Conservation (phyloP, 805 yeast species). For the Gaillardinia entomophila region DNA sequence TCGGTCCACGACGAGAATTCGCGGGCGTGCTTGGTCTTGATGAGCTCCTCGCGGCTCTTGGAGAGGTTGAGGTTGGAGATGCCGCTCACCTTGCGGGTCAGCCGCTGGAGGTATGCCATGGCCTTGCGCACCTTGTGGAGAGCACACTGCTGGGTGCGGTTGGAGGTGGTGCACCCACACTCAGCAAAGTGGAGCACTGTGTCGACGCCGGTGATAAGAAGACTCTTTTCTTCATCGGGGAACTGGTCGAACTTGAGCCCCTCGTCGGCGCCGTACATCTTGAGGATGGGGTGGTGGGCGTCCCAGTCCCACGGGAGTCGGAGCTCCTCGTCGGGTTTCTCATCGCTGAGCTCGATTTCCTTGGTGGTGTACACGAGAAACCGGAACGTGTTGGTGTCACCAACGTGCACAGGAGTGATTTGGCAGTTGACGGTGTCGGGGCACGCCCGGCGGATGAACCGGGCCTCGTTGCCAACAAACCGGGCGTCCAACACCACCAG, state of each 20-base stretch:
- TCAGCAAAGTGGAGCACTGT: conserved; percentile 56
- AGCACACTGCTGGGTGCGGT: conserved; percentile 42
- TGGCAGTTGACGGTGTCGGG: conserved; percentile 60
- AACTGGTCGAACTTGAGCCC: conserved; percentile 48
- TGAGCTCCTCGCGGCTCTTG: conserved; percentile 35
- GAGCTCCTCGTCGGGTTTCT: conserved; percentile 50
- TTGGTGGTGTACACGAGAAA: conserved; percentile 54
- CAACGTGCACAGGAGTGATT: conserved; percentile 43
- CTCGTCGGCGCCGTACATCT: conserved; percentile 37
- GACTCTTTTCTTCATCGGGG: conserved; percentile 46
- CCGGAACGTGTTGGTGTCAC: conserved; percentile 35
- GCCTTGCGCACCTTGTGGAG: conserved; percentile 58
- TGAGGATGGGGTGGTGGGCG: conserved; percentile 61
- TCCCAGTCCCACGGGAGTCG: conserved; percentile 92
- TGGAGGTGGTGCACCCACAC: conserved; percentile 50
- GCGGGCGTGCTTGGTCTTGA: conserved; percentile 22
- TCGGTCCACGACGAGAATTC: conserved; percentile 34
- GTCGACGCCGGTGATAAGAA: conserved; percentile 56
- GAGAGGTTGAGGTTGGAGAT: conserved; percentile 28
- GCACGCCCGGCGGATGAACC: conserved; percentile 75
- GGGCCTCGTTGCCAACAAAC: conserved; percentile 64
- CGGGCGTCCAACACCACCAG: conserved; percentile 78
- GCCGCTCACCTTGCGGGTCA: conserved; percentile 47
- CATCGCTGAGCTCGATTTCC: conserved; percentile 36
- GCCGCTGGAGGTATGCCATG: conserved; percentile 52